Conservation (phyloP, 345 rosid genomes). For the Eucalyptus guilfoylei region DNA sequence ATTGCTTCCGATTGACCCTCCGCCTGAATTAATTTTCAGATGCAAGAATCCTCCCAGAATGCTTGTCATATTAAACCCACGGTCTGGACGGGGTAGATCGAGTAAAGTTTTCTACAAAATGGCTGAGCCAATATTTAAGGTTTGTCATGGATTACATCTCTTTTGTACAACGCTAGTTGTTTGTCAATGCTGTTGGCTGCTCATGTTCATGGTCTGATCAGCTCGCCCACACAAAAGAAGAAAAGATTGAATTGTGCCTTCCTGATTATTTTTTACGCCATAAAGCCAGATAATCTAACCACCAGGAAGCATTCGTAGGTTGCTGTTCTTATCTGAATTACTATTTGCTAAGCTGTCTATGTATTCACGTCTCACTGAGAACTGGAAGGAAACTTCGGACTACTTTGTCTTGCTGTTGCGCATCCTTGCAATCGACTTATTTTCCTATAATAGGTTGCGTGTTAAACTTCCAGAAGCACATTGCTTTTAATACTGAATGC, state of each 20-base stretch:
- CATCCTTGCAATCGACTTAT: not conserved
- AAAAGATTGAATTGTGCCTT: not conserved
- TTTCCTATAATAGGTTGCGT: not conserved
- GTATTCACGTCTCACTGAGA: not conserved
- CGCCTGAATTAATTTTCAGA: conserved; percentile 82
- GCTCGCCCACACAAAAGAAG: not conserved
- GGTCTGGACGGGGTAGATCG: conserved; percentile 88
- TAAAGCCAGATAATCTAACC: not conserved
- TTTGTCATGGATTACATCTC: not conserved
- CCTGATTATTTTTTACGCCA: not conserved
- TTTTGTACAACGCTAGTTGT: not conserved
- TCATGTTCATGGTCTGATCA: not conserved
- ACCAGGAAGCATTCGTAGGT: not conserved
- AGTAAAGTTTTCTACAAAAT: conserved; percentile 77
- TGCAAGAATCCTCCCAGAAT: conserved; percentile 92
- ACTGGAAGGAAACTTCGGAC: not conserved
- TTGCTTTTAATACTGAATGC: not conserved
- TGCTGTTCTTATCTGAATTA: not conserved
- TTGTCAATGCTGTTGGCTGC: not conserved
- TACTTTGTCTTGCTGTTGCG: not conserved
- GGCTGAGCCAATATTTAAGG: conserved; percentile 97
- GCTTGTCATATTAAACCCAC: conserved; percentile 94
- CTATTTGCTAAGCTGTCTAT: not conserved
- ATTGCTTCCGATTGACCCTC: conserved; percentile 60
- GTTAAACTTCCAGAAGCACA: not conserved